Evolutionary conservation across 371 early-diverging fungal genomes (phyloP).

Genomic region (Globomyces sp.): DNA sequence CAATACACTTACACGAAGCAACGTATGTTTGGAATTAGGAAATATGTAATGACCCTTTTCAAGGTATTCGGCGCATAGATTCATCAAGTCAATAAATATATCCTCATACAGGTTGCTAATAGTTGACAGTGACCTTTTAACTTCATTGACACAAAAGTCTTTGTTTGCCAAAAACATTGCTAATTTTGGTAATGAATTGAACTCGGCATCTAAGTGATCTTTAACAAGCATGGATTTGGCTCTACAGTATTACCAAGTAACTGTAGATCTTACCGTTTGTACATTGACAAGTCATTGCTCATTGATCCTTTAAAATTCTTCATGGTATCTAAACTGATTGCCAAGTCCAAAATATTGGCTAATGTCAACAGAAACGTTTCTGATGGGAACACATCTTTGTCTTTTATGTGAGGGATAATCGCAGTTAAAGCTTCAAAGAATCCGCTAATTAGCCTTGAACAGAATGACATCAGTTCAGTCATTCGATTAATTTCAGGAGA

Average conservation of each 20-base stretch:
- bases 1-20: slow-evolving; percentile 31
- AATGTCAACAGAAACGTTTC: slow-evolving; percentile 28
- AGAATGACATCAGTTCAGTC: slow-evolving; percentile 43
- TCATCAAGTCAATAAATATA: slow-evolving; percentile 42
- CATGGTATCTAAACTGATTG: slow-evolving; percentile 47
- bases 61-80: slow-evolving; percentile 27
- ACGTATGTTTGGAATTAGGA: slow-evolving; percentile 30
- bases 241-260: slow-evolving; percentile 1
- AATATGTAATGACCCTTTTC: slow-evolving; percentile 31
- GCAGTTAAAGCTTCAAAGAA: slow-evolving; percentile 32
- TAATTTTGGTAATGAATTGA: slow-evolving; percentile 23
- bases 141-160: slow-evolving; percentile 40
- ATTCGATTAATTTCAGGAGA: slow-evolving; percentile 44
- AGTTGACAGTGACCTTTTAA: slow-evolving; percentile 35
- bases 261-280: slow-evolving; percentile 21
- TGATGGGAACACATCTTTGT: slow-evolving; percentile 30
- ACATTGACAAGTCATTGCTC: slow-evolving; percentile 57
- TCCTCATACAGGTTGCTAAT: slow-evolving; percentile 37
- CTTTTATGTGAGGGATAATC: slow-evolving; percentile 28
- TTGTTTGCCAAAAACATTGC: slow-evolving; percentile 46
- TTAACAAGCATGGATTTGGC: slow-evolving; percentile 27
- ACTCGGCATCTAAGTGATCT: slow-evolving; percentile 15
- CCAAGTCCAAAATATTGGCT: slow-evolving; percentile 45
- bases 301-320: slow-evolving; percentile 52
- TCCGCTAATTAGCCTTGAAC: slow-evolving; percentile 24